Base-by-base conservation (phyloP, 2,329 filamentous ascomycete species). In the Diaporthe citrichinensis region DNA sequence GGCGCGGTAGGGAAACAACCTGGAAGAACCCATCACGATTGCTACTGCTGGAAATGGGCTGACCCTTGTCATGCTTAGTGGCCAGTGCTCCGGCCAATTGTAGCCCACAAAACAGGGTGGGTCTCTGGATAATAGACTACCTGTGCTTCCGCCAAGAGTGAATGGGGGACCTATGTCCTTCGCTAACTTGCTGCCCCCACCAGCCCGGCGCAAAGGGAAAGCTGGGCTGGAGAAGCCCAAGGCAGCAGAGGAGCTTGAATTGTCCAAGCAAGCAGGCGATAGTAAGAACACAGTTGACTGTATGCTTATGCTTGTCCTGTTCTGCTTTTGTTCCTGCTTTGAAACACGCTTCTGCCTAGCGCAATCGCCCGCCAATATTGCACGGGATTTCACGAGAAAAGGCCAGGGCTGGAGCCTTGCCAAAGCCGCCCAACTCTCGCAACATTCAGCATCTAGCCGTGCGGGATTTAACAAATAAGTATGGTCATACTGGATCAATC, bases 11-110 rank as follows among this genome's bases (percentile, higher is more conserved):
- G 44, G 71, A 73, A 73, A 73, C 36, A 73, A 65, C 46, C 46
- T 73, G 71, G 36, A 65, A 73, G 71, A 73, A 73, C 51, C 58
- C 58, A 73, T 73, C 71, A 58, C 71, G 71, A 65, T 55, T 73
- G 71, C 71, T 62, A 65, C 55, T 73, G 71, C 58, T 65, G 71
- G 71, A 73, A 73, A 65, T 57, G 71, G 34, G 46, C 71, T 55
- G 58, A 62, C 71, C 58, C 58, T 65, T 31, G 55, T 59, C 71
- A 25, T 65, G 58, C 46, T 31, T n/a, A 39, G 51, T 69, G 71
- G 71, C 71, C 61, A 62, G 71, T 62, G 71, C 71, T 65, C 51
- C 34, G 49, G 44, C 71, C 71, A 73, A 73, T 73, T 46, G 71
- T 28, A 73, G 51, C 10, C 58, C 58, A 23, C 58, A n/a, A 41